These are phyloP conservation scores for Colletotrichum brevisporum DNA, from an alignment of 2,329 filamentous ascomycete species.

Conservation along the genomic window DNA sequence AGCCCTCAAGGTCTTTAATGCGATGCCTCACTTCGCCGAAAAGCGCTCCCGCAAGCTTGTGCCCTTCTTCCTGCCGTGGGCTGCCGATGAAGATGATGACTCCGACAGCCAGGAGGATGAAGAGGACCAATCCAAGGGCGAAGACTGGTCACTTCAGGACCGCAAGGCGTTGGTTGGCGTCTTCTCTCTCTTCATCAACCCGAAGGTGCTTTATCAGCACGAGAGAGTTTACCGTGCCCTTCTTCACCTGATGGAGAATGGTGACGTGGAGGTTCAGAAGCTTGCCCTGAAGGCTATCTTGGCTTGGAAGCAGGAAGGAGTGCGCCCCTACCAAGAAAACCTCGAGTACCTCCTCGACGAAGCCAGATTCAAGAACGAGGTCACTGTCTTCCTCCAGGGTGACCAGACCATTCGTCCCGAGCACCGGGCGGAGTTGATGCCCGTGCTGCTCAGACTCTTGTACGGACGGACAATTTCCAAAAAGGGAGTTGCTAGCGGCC, in stretches of 20 bases:
- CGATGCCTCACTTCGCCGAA: conserved; percentile 83
- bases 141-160: conserved; percentile 81
- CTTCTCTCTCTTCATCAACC: conserved; percentile 89
- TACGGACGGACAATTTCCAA: conserved; percentile 92
- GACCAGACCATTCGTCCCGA: conserved; percentile 80
- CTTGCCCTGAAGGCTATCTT: conserved; percentile 86
- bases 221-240: conserved; percentile 83
- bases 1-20: conserved; percentile 83
- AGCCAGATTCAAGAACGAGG: conserved; percentile 90
- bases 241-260: conserved; percentile 83
- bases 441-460: conserved; percentile 86
- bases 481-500: conserved; percentile 81
- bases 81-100: conserved; percentile 64
- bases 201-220: conserved; percentile 84
- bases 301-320: conserved; percentile 86
- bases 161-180: conserved; percentile 86
- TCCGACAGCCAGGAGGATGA: conserved; percentile 57
- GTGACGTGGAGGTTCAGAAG: conserved; percentile 91
- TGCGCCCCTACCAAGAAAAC: conserved; percentile 87
- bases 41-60: conserved; percentile 88
- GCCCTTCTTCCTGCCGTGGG: conserved; percentile 88
- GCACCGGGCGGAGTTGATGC: conserved; percentile 83
- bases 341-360: conserved; percentile 91
- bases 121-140: conserved; percentile 55
- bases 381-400: conserved; percentile 88